Evolutionary conservation across 148 eudicot genomes (phyloP), one percentile per base, ranked within the genome.

Genomic region (Linanthus parryae): DNA sequence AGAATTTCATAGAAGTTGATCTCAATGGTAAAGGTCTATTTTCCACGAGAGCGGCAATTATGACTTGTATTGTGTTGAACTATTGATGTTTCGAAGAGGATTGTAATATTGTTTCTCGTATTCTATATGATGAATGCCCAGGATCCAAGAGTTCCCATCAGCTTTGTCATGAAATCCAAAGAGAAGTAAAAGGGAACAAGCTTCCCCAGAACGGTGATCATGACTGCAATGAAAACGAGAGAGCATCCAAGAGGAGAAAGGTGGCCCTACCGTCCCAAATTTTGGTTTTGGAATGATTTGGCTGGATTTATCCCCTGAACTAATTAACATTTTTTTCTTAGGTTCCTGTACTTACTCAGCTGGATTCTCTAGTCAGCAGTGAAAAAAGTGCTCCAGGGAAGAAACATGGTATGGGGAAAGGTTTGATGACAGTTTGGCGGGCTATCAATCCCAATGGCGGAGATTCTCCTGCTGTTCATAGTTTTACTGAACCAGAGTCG

Each of bases 381-480:
- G 46, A 37, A 51, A 44, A 68, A 35, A 54, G 64, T 67, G 48
- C 42, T 65, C 67, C 78, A 14, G 57, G 52, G 28, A 68, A 46
- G 69, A 77, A 73, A 61, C 97, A 86, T 60, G 97, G 97, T 30
- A 72, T 78, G 50, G 97, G 92, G 29, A 91, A 91, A 77, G 97
- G 95, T 54, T 49, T 82, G 49, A 84, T 92, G 81, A 76, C 85
- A 47, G 67, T 72, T 67, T 65, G 77, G 77, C 71, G 68, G 44
- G 64, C 49, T 48, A 59, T 57, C 44, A 70, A 76, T 57, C 70
- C 70, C 26, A 63, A 52, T 58, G 72, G 74, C 23, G 71, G 71
- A 48, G 67, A 80, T 58, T 48, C 44, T 59, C 71, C 73, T 25
- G 53, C 49, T 52, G 68, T 54, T 62, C 63, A 35, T 63, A 30